A percentile compares a stretch with the other conserved stretches of the same genome.
Conservation (phyloP, 257 asterid genomes). For the Nicotiana benthamiana region DNA sequence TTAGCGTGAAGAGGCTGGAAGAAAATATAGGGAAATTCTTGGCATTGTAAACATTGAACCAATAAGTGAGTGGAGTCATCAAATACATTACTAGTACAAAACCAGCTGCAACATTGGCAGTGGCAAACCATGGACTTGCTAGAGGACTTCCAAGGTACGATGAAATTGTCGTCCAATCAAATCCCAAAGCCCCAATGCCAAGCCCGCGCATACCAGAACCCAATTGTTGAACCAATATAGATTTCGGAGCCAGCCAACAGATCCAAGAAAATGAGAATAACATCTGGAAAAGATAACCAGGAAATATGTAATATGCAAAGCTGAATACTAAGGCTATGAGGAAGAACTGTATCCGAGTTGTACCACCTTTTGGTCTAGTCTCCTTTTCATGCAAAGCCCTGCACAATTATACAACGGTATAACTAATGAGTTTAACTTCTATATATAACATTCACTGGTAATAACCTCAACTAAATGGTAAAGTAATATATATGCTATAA, state of each 20-base stretch:
- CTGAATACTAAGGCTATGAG: conserved; percentile 23
- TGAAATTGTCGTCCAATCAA: conserved; percentile 40
- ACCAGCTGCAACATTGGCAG: conserved; percentile 33
- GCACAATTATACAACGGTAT: background rate
- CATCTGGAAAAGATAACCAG: conserved; percentile 34
- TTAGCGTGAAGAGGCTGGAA: conserved; percentile 7
- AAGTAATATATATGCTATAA: background rate
- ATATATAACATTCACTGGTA: background rate
- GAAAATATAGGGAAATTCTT: conserved; percentile 45
- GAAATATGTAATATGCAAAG: conserved; percentile 32
- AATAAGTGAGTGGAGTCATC: conserved; percentile 27
- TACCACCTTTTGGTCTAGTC: conserved; percentile 24
- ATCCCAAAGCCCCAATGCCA: conserved; percentile 35
- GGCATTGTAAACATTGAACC: conserved; percentile 39
- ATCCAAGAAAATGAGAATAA: conserved; percentile 40
- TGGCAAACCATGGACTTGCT: conserved; percentile 52
- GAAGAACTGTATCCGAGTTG: conserved; percentile 38
- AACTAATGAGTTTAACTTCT: background rate
- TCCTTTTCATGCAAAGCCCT: conserved; percentile 49
- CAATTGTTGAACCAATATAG: conserved; percentile 31
- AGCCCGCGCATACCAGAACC: conserved; percentile 42
- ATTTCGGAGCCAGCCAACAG: conserved; percentile 39
- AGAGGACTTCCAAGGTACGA: conserved; percentile 45
- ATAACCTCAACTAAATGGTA: background rate
- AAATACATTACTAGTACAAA: conserved; percentile 28